phyloP scores from a whole-genome alignment of 257 asterid species.

The Plantago elongata region DNA sequence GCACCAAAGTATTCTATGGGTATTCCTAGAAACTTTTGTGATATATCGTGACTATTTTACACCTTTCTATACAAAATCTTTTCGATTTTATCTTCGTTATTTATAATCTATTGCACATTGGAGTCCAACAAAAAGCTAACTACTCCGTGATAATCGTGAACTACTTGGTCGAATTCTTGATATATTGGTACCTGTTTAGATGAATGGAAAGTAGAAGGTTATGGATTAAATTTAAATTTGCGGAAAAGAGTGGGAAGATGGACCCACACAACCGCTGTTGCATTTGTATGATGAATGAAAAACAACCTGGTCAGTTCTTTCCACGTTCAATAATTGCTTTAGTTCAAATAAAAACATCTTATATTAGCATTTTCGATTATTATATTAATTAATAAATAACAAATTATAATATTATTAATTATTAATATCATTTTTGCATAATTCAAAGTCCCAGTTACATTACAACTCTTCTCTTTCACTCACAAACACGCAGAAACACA shows the following conservation, averaged over 20 bases:
- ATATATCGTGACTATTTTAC: no score
- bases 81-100: no score
- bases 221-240: background rate
- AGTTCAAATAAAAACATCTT: background rate
- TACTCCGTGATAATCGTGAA: no score
- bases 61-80: no score
- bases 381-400: background rate
- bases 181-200: no score
- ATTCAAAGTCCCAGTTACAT: slow-evolving; percentile 22
- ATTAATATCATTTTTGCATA: slow-evolving; percentile 9
- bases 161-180: no score
- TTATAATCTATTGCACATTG: no score
- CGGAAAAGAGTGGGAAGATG: slow-evolving; percentile 5
- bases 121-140: no score
- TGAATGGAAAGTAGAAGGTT: no score
- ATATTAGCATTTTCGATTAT: background rate
- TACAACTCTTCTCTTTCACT: slow-evolving; percentile 7
- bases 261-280: background rate
- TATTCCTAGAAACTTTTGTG: no score
- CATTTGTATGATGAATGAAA: background rate
- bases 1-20: no score
- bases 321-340: slow-evolving; percentile 3
- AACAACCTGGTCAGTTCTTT: slow-evolving; percentile 6
- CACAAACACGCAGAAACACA: background rate
- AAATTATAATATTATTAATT: background rate